These are phyloP conservation scores for Hirschioporus abietinus DNA, from an alignment of 768 basidiomycete species.

Conservation along the genomic window DNA sequence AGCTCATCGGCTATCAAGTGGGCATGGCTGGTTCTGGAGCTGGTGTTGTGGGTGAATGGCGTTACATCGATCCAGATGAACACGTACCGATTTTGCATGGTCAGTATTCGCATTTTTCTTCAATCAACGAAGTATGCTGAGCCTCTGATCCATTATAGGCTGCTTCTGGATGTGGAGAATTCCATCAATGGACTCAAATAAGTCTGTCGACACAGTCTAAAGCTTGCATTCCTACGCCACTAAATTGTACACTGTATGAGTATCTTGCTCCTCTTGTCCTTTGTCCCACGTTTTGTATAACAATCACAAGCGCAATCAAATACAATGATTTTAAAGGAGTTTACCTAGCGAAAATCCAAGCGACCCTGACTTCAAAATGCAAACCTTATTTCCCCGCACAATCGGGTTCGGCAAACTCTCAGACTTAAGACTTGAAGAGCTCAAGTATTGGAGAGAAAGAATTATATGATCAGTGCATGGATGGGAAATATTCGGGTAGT, in stretches of 20 bases:
- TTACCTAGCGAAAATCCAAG: background rate
- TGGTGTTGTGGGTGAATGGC: background rate
- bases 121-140: background rate
- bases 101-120: background rate
- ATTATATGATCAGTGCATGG: background rate
- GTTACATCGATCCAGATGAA: background rate
- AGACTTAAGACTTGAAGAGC: background rate
- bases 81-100: background rate
- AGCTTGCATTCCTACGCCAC: background rate
- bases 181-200: background rate
- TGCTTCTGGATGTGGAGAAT: slow-evolving; percentile 1
- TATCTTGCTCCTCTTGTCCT: background rate
- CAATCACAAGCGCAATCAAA: no score
- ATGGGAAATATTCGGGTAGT: background rate
- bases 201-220: no score
- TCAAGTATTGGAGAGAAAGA: background rate
- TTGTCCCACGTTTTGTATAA: no score
- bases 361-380: background rate
- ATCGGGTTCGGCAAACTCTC: background rate
- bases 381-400: background rate
- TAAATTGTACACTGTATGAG: background rate
- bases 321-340: no score
- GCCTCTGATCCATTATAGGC: background rate
- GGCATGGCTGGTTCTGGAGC: background rate
- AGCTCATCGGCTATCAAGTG: background rate